Base-by-base conservation (phyloP, 192 early-diverging fungal species). In the Chytriomyces hyalinus region DNA sequence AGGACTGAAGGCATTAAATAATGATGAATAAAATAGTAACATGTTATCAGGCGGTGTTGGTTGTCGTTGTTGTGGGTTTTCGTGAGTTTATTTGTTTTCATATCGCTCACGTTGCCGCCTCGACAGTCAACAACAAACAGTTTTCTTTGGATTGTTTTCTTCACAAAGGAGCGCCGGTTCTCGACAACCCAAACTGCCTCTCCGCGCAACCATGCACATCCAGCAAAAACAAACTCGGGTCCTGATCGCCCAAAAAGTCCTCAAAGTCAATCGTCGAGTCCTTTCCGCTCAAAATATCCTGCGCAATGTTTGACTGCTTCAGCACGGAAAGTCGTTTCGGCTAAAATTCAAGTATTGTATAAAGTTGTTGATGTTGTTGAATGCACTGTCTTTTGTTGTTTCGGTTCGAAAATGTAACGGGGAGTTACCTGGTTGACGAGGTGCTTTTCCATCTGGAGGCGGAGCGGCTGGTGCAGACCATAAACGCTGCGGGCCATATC, bases 381-480 rank as follows among this genome's bases (percentile, higher is more conserved):
- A 60, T n/a, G 22, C 57, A 22, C 17, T 60, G 57, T 22, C 0
- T 57, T 57, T 13, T 57, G 53, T 57, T 57, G 13, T 13, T 57
- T 15, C n/a, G 26, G 1, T 28, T 3, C 15, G 62, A 46, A 15
- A 2, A 28, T 15, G 67, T 51, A 3, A 6, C 11, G 24, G 24
- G 24, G 36, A 26, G 24, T 15, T 77, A 87, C 87, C 81, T 83
- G 78, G 36, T 26, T 65, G 36, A 94, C 89, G 6, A 95, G 77
- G 61, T 82, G 87, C 65, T 90, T 87, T 79, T 98, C 96, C 96
- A 98, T 98, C 76, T 94, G 92, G 80, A 95, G 84, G 76, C 93
- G 91, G 79, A 99, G 85, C 45, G 96, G 97, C n/a, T 93, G 93
- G 78, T 97, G 94, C 66, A 95, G 83, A 26, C 96, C 97, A 80